Conservation (phyloP, 371 early-diverging fungal genomes). For the Choanephora cucurbitarum region DNA sequence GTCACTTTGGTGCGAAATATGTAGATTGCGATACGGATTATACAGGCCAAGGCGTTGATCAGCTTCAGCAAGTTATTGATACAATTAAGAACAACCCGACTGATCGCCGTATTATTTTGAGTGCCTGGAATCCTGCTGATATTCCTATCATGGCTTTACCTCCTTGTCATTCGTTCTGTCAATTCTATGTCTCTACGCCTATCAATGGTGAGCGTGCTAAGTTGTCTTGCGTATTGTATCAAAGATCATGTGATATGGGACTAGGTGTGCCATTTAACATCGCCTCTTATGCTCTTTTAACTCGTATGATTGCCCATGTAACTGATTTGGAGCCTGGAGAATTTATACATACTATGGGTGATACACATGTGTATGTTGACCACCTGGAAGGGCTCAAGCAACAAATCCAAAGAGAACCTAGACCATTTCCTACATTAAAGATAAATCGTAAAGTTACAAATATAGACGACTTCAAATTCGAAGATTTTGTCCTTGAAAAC, state of each 20-base stretch:
- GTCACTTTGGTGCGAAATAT: constrained; percentile 99
- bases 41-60: constrained; percentile 95
- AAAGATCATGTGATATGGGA: constrained; percentile 98
- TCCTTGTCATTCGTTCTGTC: constrained; percentile 96
- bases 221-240: constrained; percentile 96
- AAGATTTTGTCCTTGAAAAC: constrained; percentile 85
- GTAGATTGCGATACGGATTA: constrained; percentile 88
- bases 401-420: constrained; percentile 86
- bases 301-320: constrained; percentile 93
- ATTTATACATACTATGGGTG: constrained; percentile 97
- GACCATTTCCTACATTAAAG: constrained; percentile 84
- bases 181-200: constrained; percentile 85
- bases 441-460: constrained; percentile 63
- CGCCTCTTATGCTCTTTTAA: constrained; percentile 96
- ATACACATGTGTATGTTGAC: constrained; percentile 96
- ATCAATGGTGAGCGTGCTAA: constrained; percentile 44
- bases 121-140: constrained; percentile 99
- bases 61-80: constrained; percentile 90
- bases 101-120: constrained; percentile 93
- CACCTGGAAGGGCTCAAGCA: constrained; percentile 89
- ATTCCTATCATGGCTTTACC: constrained; percentile 90
- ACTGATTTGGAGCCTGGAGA: constrained; percentile 87
- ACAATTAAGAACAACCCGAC: constrained; percentile 84
- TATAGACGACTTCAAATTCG: constrained; percentile 87
- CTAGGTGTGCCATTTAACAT: constrained; percentile 99